Percentiles rank a stretch among this genome's conserved stretches.
These are phyloP conservation scores for Pseudonitzschia multiseries DNA, from an alignment of 108 stramenopile genomes.

Conservation along the genomic window DNA sequence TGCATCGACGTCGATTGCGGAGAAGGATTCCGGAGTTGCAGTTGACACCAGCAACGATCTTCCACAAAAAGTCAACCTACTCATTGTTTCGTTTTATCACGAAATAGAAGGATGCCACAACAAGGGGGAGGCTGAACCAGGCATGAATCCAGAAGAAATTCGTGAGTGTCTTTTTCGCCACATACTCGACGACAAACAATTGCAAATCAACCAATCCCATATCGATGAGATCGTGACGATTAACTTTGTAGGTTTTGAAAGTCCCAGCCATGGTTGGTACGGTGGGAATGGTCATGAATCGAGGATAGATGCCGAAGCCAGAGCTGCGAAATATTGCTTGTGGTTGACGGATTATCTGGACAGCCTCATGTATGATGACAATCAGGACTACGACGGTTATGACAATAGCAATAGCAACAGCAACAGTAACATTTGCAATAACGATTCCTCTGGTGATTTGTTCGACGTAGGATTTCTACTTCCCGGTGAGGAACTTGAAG, in stretches of 20 bases:
- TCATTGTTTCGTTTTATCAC: constrained; percentile 67
- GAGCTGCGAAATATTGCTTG: constrained; percentile 70
- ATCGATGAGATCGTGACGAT: constrained; percentile 1
- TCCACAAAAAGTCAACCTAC: constrained; percentile 20
- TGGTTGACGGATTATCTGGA: constrained; percentile 77
- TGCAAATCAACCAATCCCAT: constrained; percentile 16
- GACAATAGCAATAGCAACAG: background rate
- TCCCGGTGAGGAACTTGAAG: constrained; percentile 62
- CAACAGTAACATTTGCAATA: too few species aligned
- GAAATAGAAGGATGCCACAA: constrained; percentile 76
- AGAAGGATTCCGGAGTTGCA: too few species aligned
- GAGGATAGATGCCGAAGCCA: constrained; percentile 53
- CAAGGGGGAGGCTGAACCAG: constrained; percentile 54
- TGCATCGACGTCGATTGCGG: background rate
- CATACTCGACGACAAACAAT: constrained; percentile 19
- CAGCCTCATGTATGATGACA: constrained; percentile 39
- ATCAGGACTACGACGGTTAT: constrained; percentile 10
- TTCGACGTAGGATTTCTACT: constrained; percentile 76
- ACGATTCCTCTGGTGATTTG: constrained; percentile 30
- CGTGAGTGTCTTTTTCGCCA: constrained; percentile 12
- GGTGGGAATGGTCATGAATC: constrained; percentile 64
- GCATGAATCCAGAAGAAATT: constrained; percentile 68
- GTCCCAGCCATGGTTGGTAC: constrained; percentile 58
- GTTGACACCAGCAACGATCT: background rate
- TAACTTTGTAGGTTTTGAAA: constrained; percentile 57